phyloP scores from a whole-genome alignment of 2,329 filamentous ascomycete species.

The Plectosphaerella plurivora region DNA sequence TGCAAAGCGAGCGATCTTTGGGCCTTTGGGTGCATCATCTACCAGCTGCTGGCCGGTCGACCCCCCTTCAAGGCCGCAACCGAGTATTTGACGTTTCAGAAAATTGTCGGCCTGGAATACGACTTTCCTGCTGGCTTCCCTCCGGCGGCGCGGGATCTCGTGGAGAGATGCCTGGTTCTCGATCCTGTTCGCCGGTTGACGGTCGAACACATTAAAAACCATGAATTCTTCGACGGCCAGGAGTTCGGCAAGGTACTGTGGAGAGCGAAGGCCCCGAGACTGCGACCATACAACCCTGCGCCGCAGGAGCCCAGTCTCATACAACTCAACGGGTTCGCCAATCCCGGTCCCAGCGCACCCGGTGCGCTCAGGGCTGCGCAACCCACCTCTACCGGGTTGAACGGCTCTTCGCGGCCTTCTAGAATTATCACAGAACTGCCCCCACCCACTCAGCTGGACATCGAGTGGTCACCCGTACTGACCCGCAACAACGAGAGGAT shows the following conservation, averaged over 20 bases:
- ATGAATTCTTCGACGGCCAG: slow-evolving; percentile 89
- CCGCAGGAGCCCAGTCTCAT: slow-evolving; percentile 69
- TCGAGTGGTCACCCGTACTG: slow-evolving; percentile 96
- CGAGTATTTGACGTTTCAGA: slow-evolving; percentile 97
- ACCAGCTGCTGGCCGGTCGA: slow-evolving; percentile 90
- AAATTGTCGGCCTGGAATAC: slow-evolving; percentile 92
- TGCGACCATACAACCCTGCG: slow-evolving; percentile 79
- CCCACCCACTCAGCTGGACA: slow-evolving; percentile 93
- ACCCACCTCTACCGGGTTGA: neutral
- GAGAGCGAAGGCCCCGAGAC: slow-evolving; percentile 81
- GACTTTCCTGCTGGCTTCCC: slow-evolving; percentile 90
- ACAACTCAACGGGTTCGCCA: slow-evolving; percentile 59
- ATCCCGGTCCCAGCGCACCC: slow-evolving; percentile 9
- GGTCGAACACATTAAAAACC: slow-evolving; percentile 94
- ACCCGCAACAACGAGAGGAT: slow-evolving; percentile 91
- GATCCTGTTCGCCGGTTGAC: slow-evolving; percentile 81
- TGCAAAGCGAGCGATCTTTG: slow-evolving; percentile 97
- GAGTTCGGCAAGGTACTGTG: slow-evolving; percentile 80
- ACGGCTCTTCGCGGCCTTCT: slow-evolving; percentile 49
- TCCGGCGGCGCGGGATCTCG: slow-evolving; percentile 75
- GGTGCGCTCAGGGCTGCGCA: neutral
- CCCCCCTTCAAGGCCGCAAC: slow-evolving; percentile 95
- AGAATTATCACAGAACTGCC: slow-evolving; percentile 91
- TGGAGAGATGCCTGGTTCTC: slow-evolving; percentile 84
- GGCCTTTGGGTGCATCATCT: slow-evolving; percentile 98